Evolutionary conservation across 805 yeast genomes (phyloP), one percentile per base, ranked within the genome.

Genomic region (Ogataea trehaloabstinens): DNA sequence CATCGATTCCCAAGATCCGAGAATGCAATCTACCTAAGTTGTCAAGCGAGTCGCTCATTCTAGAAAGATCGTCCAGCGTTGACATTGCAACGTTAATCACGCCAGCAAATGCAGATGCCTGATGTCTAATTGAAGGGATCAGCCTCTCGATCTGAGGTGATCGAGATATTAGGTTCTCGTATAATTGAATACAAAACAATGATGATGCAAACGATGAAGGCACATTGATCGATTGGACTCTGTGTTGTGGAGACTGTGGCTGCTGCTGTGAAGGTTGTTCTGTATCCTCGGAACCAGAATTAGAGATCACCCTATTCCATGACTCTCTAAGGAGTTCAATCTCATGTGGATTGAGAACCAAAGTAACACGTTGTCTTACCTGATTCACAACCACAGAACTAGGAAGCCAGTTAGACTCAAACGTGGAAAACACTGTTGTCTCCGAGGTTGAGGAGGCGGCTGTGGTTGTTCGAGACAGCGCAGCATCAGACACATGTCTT

Each of bases 91-190:
- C 70, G 20, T 85, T 74, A 50, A 87, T 59, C 15, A 86, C 86
- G 4, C 90, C 89, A 0, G 91, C 88, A 66, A 86, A 82, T 6
- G 90, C 75, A 12, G 78, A 75, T 1, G 93, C 88, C 62, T 87
- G 95, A 55, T 84, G 89, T 45, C 74, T 74, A 46, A 85, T 77
- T 5, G 85, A 77, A 0, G 95, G 95, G 57, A 83, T 85, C 54
- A 79, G 56, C 28, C 66, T 69, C 48, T 81, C 87, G 44, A 87
- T 66, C 11, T 64, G 65, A 0, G 86, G 80, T 48, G 74, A 77
- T 73, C 77, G 74, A 0, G 75, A 59, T 27, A 85, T 64, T 36
- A 86, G 61, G 53, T 85, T 86, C 37, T 79, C 74, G 61, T 85
- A 86, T 55, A 86, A 75, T 57, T 86, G 95, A 38, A 80, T 71